phyloP scores from a whole-genome alignment of 192 early-diverging fungal genomes.

The Phlyctochytrium arcticum region DNA sequence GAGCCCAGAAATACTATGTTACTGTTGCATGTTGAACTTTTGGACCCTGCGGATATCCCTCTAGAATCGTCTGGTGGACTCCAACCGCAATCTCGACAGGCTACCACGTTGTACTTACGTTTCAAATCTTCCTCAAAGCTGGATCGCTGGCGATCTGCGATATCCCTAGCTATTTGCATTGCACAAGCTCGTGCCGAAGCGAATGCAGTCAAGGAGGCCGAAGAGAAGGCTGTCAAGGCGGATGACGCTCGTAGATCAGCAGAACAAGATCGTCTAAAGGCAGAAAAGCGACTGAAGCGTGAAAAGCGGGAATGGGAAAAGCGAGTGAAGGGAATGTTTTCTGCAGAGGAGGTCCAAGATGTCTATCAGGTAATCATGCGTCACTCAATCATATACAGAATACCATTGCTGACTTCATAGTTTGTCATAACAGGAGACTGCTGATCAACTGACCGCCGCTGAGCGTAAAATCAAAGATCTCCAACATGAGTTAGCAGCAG shows the following conservation, averaged over 20 bases:
- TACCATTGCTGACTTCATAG: background rate
- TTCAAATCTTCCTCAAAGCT: conserved; percentile 11
- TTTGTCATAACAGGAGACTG: conserved; percentile 12
- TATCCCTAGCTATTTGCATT: conserved; percentile 10
- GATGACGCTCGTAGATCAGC: conserved; percentile 2
- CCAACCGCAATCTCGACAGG: background rate
- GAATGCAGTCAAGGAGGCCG: background rate
- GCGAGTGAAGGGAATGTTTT: conserved; percentile 17
- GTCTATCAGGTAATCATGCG: conserved; percentile 23
- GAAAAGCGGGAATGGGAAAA: conserved; percentile 24
- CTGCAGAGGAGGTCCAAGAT: conserved; percentile 26
- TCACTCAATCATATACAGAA: background rate
- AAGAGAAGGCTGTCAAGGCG: background rate
- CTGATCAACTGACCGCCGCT: conserved; percentile 17
- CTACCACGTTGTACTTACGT: conserved; percentile 6
- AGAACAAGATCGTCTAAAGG: conserved; percentile 1
- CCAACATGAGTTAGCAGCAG: background rate
- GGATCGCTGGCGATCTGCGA: conserved; percentile 16
- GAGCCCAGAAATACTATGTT: conserved; percentile 6
- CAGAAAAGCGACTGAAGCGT: conserved; percentile 1
- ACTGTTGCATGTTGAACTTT: conserved; percentile 14
- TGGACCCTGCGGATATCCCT: background rate
- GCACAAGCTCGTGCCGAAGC: conserved; percentile 14
- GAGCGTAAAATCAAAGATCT: conserved; percentile 4
- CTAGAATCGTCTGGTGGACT: background rate